Evolutionary conservation across 139 green algal species (phyloP).

Genomic region (Eudorina sp.): DNA sequence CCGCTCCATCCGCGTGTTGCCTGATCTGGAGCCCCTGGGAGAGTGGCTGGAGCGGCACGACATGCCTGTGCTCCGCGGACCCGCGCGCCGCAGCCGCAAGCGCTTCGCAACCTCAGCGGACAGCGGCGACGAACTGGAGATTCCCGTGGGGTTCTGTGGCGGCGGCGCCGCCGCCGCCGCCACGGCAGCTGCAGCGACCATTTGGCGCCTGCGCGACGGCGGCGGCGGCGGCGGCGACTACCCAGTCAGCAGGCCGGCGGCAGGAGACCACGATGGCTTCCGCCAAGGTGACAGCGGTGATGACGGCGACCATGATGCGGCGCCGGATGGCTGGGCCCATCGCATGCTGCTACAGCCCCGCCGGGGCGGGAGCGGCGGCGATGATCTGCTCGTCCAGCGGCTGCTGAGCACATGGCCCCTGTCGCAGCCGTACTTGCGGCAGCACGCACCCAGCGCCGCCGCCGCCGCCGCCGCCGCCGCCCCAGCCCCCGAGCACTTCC

Average conservation of each 20-base stretch:
- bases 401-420: constrained; percentile 6
- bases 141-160: neutral
- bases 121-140: neutral
- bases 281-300: no score
- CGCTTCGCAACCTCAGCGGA: neutral
- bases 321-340: neutral
- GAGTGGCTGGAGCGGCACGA: constrained; percentile 40
- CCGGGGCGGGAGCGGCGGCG: neutral
- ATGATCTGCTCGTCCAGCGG: neutral
- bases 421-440: constrained; percentile 1
- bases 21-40: constrained; percentile 40
- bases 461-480: no score
- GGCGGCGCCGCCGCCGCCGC: neutral
- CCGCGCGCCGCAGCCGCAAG: constrained; percentile 6
- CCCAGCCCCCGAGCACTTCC: no score
- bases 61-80: constrained; percentile 26
- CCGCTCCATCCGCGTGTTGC: constrained; percentile 46
- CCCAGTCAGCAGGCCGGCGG: no score
- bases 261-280: no score
- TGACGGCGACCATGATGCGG: no score
- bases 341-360: neutral
- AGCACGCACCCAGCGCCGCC: no score
- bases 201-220: neutral
- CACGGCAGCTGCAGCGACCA: no score
- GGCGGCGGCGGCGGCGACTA: neutral